A percentile compares a stretch with the other conserved stretches of the same genome.
These are phyloP conservation scores for Suillus luteus DNA, from an alignment of 768 basidiomycete genomes.

Conservation along the genomic window DNA sequence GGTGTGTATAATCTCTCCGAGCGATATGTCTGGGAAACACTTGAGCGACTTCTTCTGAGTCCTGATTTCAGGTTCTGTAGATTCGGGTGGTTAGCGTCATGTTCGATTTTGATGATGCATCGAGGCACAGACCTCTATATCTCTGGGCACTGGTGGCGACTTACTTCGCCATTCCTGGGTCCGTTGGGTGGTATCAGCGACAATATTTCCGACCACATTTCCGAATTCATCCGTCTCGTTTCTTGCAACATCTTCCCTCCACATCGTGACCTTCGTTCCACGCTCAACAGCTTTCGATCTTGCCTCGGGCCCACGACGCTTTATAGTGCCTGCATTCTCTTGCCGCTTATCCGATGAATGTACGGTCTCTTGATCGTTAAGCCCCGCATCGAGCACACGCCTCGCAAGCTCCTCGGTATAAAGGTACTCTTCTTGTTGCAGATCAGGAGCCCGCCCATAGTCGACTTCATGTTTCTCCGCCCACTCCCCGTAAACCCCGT, in stretches of 20 bases:
- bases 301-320: conserved; percentile 11
- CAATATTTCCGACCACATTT: conserved; percentile 17
- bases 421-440: conserved; percentile 18
- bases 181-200: conserved; percentile 17
- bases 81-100: background rate
- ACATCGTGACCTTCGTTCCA: conserved; percentile 48
- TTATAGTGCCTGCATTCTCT: conserved; percentile 20
- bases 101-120: background rate
- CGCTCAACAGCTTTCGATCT: conserved; percentile 20
- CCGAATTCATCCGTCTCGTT: conserved; percentile 34
- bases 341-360: conserved; percentile 15
- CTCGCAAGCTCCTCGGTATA: conserved; percentile 36
- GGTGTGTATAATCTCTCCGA: conserved; percentile 29
- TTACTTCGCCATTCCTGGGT: conserved; percentile 15
- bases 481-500: conserved; percentile 37
- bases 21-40: conserved; percentile 23
- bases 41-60: conserved; percentile 26
- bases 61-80: conserved; percentile 16
- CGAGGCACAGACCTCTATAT: conserved; percentile 23
- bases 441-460: conserved; percentile 26
- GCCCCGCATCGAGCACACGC: conserved; percentile 37
- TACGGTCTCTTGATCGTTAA: conserved; percentile 28
- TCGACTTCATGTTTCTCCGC: conserved; percentile 32
- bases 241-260: conserved; percentile 55
- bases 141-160: conserved; percentile 17